Base-by-base conservation (phyloP, 768 basidiomycete species). In the Boletus bicolor region DNA sequence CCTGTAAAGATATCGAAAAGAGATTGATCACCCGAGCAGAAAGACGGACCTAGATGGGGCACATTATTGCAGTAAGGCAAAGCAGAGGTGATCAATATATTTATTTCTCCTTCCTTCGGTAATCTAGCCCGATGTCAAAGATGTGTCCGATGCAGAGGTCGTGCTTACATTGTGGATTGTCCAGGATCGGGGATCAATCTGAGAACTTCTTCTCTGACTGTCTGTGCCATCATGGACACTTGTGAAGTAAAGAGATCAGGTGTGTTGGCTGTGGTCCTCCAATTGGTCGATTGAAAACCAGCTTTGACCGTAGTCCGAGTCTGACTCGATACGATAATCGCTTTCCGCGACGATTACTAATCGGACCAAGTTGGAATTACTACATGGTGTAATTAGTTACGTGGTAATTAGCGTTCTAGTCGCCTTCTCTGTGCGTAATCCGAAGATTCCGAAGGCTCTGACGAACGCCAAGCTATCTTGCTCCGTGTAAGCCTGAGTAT, bases 51-150 rank as follows among this genome's bases (percentile, higher is more conserved):
- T 43, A 97, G 82, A 79, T 98, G 94, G 26, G 96, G 94, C 11
- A 97, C 95, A 65, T 98, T 98, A 72, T 98, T 98, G 72, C 93
- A 93, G 68, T 94, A 94, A 1, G 97, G 97, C 53, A 99, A 75
- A 37, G 97, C 95, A 60, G 93, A 97, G 11, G 97, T 98, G 62
- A 99, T 86, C 30, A 99, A 77, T 42, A 95, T 77, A 68, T 98
- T 99, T 53, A 79, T 78, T 72, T 94, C 87, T 44, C 95, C 96
- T 44, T 86, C 80, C 71, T 87, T 86, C 11, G 97, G 97, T 41
- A 87, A 70, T 47, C 86, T 88, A 51, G 26, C 32, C 35, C 30
- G 43, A 45, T 32, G 28, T 28, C 28, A 28, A 28, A 53, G 36
- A 47, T 1, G 41, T 14, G 39, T 30, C 45, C 6, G 46, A 48